A percentile compares a stretch with the other conserved stretches of the same genome.
Conservation (phyloP, 2,329 filamentous ascomycete genomes). For the Amauroascus verrucosus region DNA sequence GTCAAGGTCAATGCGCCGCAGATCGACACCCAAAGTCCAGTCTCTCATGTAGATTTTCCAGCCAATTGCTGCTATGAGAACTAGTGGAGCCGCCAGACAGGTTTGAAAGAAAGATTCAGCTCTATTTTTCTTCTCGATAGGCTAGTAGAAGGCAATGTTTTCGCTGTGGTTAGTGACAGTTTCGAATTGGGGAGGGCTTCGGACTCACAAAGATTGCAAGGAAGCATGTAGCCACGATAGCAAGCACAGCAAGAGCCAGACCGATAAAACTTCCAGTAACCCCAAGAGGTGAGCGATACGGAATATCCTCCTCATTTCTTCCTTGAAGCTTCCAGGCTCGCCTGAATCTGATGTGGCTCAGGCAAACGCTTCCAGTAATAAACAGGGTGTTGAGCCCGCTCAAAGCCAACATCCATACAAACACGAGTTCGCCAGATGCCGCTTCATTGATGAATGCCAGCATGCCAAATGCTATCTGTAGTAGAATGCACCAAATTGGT, state of each 20-base stretch:
- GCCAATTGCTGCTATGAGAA: constrained; percentile 27
- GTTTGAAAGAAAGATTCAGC: constrained; percentile 38
- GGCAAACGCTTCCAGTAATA: constrained; percentile 54
- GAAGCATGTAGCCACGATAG: constrained; percentile 30
- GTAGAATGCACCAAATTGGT: constrained; percentile 58
- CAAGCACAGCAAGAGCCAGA: constrained; percentile 37
- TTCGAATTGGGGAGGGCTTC: neutral
- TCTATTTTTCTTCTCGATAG: constrained; percentile 35
- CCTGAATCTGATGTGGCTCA: constrained; percentile 60
- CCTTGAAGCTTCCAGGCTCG: constrained; percentile 48
- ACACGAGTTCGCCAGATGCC: constrained; percentile 51
- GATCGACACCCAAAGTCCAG: constrained; percentile 9
- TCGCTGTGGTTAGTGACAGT: neutral
- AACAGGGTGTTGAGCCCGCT: constrained; percentile 29
- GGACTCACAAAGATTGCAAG: constrained; percentile 38
- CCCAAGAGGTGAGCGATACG: constrained; percentile 50
- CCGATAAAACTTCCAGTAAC: constrained; percentile 52
- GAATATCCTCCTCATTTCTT: constrained; percentile 51
- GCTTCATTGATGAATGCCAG: constrained; percentile 60
- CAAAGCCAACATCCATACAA: constrained; percentile 32
- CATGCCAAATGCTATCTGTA: constrained; percentile 38
- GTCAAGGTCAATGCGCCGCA: constrained; percentile 11
- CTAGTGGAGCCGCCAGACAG: constrained; percentile 34
- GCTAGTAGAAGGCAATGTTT: constrained; percentile 41
- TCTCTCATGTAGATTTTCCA: constrained; percentile 17